Percentiles rank a stretch among this genome's conserved stretches.
phyloP scores from a whole-genome alignment of 352 stramenopile species.

The Saprolegnia parasitica region DNA sequence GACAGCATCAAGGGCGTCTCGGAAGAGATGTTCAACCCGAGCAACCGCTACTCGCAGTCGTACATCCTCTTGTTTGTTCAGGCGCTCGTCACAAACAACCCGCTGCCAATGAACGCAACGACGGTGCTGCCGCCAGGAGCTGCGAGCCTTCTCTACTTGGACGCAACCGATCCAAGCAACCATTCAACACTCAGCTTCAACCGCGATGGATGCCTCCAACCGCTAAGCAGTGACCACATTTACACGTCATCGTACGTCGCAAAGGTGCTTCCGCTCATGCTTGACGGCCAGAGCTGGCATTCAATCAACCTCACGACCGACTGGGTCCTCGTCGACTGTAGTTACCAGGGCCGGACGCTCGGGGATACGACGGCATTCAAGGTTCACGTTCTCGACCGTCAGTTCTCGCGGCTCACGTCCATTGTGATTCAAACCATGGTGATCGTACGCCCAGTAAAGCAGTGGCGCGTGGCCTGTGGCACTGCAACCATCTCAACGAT shows the following conservation, averaged over 20 bases:
- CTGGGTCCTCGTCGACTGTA: background rate
- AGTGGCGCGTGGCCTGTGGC: background rate
- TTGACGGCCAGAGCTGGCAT: background rate
- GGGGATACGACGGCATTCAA: background rate
- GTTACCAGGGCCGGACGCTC: background rate
- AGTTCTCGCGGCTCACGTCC: background rate
- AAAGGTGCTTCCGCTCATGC: background rate
- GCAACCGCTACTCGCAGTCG: background rate
- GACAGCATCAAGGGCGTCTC: background rate
- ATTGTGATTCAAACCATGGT: slow-evolving; percentile 1
- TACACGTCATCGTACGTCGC: background rate
- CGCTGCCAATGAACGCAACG: background rate
- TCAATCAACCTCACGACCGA: background rate
- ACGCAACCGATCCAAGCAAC: background rate
- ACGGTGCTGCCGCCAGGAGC: background rate
- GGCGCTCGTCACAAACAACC: background rate
- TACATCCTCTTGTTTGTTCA: background rate
- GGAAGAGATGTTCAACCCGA: background rate
- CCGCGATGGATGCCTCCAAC: background rate
- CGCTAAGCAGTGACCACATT: background rate
- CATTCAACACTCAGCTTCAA: background rate
- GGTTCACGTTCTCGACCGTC: background rate
- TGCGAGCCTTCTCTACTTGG: background rate
- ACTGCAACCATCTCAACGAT: slow-evolving; percentile 2
- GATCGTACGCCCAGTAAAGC: background rate